These are phyloP conservation scores for Sisymbrium altissimum DNA, from an alignment of 345 rosid genomes.

Conservation along the genomic window DNA sequence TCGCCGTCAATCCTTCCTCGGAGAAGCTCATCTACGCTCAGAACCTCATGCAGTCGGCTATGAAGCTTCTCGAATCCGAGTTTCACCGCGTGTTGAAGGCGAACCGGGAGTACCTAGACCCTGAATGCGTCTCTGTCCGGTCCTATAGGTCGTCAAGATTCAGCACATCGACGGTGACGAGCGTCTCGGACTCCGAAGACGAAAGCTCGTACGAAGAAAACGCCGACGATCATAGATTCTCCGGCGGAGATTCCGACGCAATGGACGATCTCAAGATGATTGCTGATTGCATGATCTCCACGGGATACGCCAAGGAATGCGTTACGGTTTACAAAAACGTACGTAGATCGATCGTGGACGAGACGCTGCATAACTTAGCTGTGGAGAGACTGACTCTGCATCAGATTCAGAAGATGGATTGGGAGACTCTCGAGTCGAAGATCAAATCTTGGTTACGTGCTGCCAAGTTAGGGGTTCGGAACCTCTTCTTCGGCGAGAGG, in stretches of 20 bases:
- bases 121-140: conserved; percentile 59
- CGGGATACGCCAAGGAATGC: conserved; percentile 83
- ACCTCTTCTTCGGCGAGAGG: conserved; percentile 67
- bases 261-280: conserved; percentile 73
- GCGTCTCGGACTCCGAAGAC: conserved; percentile 38
- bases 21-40: conserved; percentile 49
- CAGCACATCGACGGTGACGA: conserved; percentile 29
- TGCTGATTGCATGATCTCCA: conserved; percentile 82
- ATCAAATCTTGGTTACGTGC: conserved; percentile 71
- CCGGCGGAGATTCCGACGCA: conserved; percentile 33
- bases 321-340: conserved; percentile 47
- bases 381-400: conserved; percentile 47
- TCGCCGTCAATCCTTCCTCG: conserved; percentile 35
- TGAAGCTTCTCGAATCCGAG: conserved; percentile 71
- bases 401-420: conserved; percentile 59
- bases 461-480: conserved; percentile 46
- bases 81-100: conserved; percentile 52
- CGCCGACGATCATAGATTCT: conserved; percentile 39
- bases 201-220: conserved; percentile 36
- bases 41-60: conserved; percentile 57
- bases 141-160: conserved; percentile 51
- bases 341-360: conserved; percentile 71
- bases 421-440: conserved; percentile 56
- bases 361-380: conserved; percentile 53
- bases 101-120: conserved; percentile 59